Conservation (phyloP, 2,329 filamentous ascomycete species). For the Diaporthe ampelina region DNA sequence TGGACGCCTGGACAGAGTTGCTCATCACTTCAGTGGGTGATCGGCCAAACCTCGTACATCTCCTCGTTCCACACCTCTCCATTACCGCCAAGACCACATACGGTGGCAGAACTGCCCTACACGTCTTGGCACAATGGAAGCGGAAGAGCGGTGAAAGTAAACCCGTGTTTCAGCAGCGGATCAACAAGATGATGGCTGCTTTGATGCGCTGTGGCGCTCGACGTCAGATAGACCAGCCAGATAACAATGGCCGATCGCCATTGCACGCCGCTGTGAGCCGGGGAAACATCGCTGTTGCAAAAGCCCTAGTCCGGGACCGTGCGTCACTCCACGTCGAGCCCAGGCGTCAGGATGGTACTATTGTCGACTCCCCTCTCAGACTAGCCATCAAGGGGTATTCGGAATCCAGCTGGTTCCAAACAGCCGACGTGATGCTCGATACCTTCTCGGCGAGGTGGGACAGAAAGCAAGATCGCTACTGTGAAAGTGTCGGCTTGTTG, state of each 20-base stretch:
- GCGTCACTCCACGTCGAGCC: neutral
- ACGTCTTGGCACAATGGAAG: neutral
- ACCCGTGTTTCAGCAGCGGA: neutral
- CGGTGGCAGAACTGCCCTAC: neutral
- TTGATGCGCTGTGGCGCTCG: neutral
- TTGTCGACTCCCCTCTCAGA: neutral
- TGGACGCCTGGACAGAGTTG: neutral
- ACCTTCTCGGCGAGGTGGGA: too few species aligned
- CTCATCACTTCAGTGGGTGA: neutral
- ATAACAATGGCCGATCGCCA: neutral
- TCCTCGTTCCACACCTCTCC: neutral
- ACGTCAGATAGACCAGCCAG: neutral
- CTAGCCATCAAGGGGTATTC: neutral
- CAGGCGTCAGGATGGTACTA: neutral
- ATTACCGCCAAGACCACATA: neutral
- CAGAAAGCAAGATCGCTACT: neutral
- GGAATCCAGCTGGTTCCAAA: neutral
- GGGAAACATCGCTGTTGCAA: neutral
- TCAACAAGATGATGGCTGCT: neutral
- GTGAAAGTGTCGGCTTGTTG: neutral
- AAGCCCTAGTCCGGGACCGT: neutral
- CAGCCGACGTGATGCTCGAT: neutral
- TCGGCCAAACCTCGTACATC: neutral
- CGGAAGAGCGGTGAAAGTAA: neutral
- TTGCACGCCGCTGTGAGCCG: neutral